These are phyloP conservation scores for Bisporella sp. DNA, from an alignment of 2,329 filamentous ascomycete species.

Conservation along the genomic window DNA sequence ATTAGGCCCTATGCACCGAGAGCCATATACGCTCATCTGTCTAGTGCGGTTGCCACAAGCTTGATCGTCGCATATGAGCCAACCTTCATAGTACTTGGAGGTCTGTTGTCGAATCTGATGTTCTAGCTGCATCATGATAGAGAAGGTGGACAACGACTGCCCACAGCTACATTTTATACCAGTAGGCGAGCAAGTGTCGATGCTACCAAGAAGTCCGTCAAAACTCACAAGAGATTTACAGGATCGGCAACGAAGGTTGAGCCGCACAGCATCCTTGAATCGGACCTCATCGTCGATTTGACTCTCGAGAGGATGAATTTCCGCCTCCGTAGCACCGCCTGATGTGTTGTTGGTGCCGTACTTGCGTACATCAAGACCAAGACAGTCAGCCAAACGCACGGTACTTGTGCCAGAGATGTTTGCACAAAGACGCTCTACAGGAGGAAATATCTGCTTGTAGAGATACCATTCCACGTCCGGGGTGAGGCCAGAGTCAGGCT, in stretches of 20 bases:
- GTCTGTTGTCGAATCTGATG: slow-evolving; percentile 72
- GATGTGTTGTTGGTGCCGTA: slow-evolving; percentile 63
- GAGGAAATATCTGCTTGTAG: slow-evolving; percentile 96
- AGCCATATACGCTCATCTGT: slow-evolving; percentile 89
- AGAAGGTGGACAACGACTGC: slow-evolving; percentile 58
- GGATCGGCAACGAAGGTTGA: slow-evolving; percentile 71
- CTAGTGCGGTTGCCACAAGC: slow-evolving; percentile 81
- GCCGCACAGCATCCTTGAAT: slow-evolving; percentile 72
- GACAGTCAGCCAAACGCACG: slow-evolving; percentile 81
- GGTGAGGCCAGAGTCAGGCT: slow-evolving; percentile 64
- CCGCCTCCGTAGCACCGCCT: slow-evolving; percentile 48
- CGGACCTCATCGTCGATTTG: slow-evolving; percentile 89
- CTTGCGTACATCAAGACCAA: slow-evolving; percentile 84
- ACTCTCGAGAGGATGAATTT: slow-evolving; percentile 87
- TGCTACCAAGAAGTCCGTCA: slow-evolving; percentile 60
- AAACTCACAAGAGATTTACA: slow-evolving; percentile 71
- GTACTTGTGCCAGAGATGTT: slow-evolving; percentile 92
- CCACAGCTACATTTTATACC: slow-evolving; percentile 74
- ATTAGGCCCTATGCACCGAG: slow-evolving; percentile 79
- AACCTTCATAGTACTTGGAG: slow-evolving; percentile 83
- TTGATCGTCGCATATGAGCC: slow-evolving; percentile 84
- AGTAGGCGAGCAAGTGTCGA: slow-evolving; percentile 58
- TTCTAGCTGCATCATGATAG: slow-evolving; percentile 81
- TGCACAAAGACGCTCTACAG: slow-evolving; percentile 93
- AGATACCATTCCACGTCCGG: slow-evolving; percentile 98